Evolutionary conservation across 208 protist species (phyloP), one percentile per base, ranked within the genome.

Genomic region (Trypanosoma mega): DNA sequence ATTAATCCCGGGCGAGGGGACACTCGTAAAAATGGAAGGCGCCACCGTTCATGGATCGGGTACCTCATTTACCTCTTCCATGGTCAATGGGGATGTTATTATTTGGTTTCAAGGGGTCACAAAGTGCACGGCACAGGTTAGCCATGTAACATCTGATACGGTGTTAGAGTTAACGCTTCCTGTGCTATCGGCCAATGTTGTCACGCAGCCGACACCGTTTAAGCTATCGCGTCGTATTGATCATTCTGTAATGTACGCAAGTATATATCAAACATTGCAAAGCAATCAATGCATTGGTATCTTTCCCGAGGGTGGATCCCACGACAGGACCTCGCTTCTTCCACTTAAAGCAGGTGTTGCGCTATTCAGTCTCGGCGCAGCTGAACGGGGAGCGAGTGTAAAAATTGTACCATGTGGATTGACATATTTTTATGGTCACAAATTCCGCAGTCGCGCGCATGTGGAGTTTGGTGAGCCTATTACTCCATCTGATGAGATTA

Each of bases 301-400:
- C 60, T 98, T 98, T 72, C 97, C 97, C 7, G 94, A 98, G 68
- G 97, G 96, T 51, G 97, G 97, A 39, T 97, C 93, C 18, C 97
- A 98, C 68, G 97, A 98, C 60, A 75, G 89, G 47, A 93, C 95
- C 2, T 86, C 87, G 30, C 79, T 98, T 68, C 75, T 98, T 46
- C 93, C 93, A n/a, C 84, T 98, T 39, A 98, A 98, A 70, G 92
- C 92, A 12, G 96, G 92, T 24, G 92, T 97, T n/a, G 90, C 92
- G 0, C 75, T 97, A 18, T 97, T 97, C 82, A 96, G 92, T 41
- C 74, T 98, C 24, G 88, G 85, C 16, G 85, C 89, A 23, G 85
- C 82, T 11, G 91, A 96, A 64, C 82, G 90, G 37, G 75, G 90
- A 44, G 80, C 94, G 47, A 56, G 49, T 23, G 80, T 94, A 1